phyloP scores from a whole-genome alignment of 192 early-diverging fungal genomes.

The Podochytrium sp. region DNA sequence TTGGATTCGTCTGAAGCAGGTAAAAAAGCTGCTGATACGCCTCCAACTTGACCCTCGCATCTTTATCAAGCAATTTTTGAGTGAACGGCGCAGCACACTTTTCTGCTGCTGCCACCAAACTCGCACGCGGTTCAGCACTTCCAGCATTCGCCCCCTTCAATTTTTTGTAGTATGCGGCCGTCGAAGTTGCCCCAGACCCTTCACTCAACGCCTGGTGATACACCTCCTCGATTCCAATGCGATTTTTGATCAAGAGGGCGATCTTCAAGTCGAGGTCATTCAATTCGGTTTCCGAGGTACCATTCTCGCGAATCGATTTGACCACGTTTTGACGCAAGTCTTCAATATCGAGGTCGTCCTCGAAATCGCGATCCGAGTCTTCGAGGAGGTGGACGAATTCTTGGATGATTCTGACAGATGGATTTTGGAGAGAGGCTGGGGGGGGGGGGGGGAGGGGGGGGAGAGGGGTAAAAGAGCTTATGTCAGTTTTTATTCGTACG shows the following conservation, averaged over 20 bases:
- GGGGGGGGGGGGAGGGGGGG: neutral
- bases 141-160: conserved; percentile 31
- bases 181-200: conserved; percentile 10
- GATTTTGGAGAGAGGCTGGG: conserved; percentile 57
- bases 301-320: conserved; percentile 88
- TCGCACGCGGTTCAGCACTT: neutral
- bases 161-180: conserved; percentile 49
- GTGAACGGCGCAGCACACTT: conserved; percentile 59
- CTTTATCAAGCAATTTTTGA: conserved; percentile 84
- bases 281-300: conserved; percentile 73
- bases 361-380: conserved; percentile 88
- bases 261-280: conserved; percentile 96
- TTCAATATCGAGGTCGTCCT: conserved; percentile 90
- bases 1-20: conserved; percentile 93
- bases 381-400: conserved; percentile 89
- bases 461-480: no score
- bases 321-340: conserved; percentile 84
- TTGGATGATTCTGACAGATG: conserved; percentile 80
- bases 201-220: conserved; percentile 57
- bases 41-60: conserved; percentile 73
- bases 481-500: no score
- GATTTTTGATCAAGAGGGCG: conserved; percentile 92
- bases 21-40: conserved; percentile 96
- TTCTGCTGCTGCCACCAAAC: conserved; percentile 19
- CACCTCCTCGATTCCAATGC: conserved; percentile 94